Conservation (phyloP, 225 moss, liverwort and hornwort genomes). For the Ulota crispa region DNA sequence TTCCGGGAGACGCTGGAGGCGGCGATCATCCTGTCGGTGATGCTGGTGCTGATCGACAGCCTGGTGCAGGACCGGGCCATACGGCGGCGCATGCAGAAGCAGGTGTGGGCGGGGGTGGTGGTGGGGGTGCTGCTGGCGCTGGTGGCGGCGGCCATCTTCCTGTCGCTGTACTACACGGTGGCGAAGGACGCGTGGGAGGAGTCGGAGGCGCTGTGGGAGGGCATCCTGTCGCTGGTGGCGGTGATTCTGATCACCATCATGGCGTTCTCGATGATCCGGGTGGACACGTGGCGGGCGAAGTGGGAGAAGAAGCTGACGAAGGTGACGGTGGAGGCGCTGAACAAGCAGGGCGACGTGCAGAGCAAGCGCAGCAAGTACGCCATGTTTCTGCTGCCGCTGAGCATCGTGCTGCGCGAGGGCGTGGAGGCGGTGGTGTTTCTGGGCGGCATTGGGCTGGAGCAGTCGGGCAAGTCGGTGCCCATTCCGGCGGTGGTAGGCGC, state of each 20-base stretch:
- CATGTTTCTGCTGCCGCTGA: constrained; percentile 27
- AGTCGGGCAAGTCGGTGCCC: constrained; percentile 28
- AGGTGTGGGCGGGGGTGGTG: constrained; percentile 33
- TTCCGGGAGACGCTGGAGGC: constrained; percentile 46
- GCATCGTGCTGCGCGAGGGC: constrained; percentile 34
- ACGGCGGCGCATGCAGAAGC: constrained; percentile 22
- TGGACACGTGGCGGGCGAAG: constrained; percentile 37
- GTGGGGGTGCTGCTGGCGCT: neutral
- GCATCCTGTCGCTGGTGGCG: constrained; percentile 23
- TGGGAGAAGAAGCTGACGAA: constrained; percentile 37
- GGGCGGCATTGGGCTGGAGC: constrained; percentile 19
- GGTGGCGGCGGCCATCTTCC: neutral
- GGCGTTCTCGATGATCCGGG: constrained; percentile 32
- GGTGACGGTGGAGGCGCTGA: constrained; percentile 27
- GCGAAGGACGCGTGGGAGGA: constrained; percentile 25
- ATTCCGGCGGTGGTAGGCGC: constrained; percentile 26
- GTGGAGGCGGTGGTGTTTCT: constrained; percentile 39
- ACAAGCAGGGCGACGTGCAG: constrained; percentile 29
- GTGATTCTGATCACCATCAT: constrained; percentile 36
- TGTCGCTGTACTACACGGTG: constrained; percentile 34
- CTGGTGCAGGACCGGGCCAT: neutral
- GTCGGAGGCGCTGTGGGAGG: constrained; percentile 21
- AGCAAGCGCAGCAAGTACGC: constrained; percentile 29
- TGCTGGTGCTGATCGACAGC: constrained; percentile 29
- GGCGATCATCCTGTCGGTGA: constrained; percentile 32